A percentile compares a stretch with the other conserved stretches of the same genome.
phyloP scores from a whole-genome alignment of 2,329 filamentous ascomycete genomes.

The Dothideomycetes sp. region DNA sequence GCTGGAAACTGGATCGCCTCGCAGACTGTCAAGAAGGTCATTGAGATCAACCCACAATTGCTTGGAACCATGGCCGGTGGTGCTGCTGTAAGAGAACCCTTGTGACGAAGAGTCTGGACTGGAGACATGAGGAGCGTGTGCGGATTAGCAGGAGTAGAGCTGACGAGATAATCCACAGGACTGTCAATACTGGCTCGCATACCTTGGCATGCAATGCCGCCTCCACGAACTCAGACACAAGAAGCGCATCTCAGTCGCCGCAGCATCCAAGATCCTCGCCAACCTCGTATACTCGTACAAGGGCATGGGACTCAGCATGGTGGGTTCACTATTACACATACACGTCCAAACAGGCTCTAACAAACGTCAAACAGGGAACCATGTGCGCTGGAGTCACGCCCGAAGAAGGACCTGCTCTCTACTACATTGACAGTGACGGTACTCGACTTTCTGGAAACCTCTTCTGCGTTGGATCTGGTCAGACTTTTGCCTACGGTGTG shows the following conservation, averaged over 20 bases:
- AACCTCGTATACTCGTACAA: constrained; percentile 99
- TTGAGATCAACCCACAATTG: constrained; percentile 91
- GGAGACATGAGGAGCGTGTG: not conserved
- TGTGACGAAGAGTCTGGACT: not conserved
- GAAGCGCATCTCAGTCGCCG: constrained; percentile 93
- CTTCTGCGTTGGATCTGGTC: constrained; percentile 95
- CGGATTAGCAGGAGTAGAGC: constrained; percentile 4
- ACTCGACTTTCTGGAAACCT: constrained; percentile 87
- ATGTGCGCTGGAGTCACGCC: constrained; percentile 97
- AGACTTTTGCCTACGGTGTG: constrained; percentile 98
- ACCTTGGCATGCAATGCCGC: constrained; percentile 97
- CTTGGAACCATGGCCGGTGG: constrained; percentile 97
- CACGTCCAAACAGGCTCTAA: constrained; percentile 2
- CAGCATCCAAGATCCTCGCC: constrained; percentile 94
- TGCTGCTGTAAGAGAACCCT: constrained; percentile 55
- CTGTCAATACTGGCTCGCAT: constrained; percentile 99
- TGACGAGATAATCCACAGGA: constrained; percentile 44
- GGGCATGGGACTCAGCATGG: constrained; percentile 94
- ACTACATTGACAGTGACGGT: constrained; percentile 98
- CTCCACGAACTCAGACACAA: constrained; percentile 99
- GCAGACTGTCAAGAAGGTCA: constrained; percentile 99
- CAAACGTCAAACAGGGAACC: constrained; percentile 50
- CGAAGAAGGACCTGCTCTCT: constrained; percentile 90
- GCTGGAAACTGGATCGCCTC: constrained; percentile 99
- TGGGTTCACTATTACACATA: constrained; percentile 12